A percentile compares a stretch with the other conserved stretches of the same genome.
Conservation (phyloP, 306 rosid genomes). For the Prunus mira region DNA sequence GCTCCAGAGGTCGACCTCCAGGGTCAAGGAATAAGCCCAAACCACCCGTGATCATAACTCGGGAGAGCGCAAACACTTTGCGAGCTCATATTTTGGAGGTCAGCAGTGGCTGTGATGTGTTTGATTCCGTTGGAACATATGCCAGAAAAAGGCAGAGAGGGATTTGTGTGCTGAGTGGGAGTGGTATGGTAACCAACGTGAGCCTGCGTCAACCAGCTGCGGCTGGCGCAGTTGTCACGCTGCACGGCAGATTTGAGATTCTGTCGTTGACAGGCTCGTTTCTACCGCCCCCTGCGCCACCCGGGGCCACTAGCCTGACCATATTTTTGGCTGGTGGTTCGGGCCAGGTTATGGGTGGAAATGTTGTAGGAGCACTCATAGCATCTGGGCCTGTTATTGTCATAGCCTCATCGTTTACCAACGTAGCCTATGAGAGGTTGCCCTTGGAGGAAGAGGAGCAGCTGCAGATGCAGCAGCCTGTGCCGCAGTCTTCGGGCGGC, state of each 20-base stretch:
- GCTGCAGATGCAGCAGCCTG: constrained; percentile 49
- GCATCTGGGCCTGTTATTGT: constrained; percentile 87
- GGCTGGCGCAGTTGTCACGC: constrained; percentile 50
- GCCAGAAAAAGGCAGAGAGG: constrained; percentile 83
- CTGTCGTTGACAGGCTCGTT: constrained; percentile 74
- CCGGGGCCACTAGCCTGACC: constrained; percentile 75
- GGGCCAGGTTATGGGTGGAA: constrained; percentile 91
- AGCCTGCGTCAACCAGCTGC: constrained; percentile 64
- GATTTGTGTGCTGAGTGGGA: constrained; percentile 81
- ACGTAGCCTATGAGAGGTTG: constrained; percentile 87
- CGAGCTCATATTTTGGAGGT: constrained; percentile 92
- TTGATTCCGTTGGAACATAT: constrained; percentile 73
- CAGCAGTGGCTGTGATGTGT: constrained; percentile 73
- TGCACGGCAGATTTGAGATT: constrained; percentile 77
- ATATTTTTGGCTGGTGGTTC: constrained; percentile 83
- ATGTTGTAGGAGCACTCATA: constrained; percentile 76
- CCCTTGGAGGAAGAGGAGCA: constrained; percentile 76
- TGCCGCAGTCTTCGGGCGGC: constrained; percentile 43
- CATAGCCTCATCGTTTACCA: constrained; percentile 86
- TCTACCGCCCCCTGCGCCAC: constrained; percentile 92
- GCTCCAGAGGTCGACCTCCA: constrained; percentile 77
- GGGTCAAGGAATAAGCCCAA: constrained; percentile 81
- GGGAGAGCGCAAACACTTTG: constrained; percentile 86
- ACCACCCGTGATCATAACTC: constrained; percentile 79
- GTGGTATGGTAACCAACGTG: constrained; percentile 79